Evolutionary conservation across 2,329 filamentous ascomycete genomes (phyloP), one percentile per base, ranked within the genome.

Genomic region (Scytalidium sp.): DNA sequence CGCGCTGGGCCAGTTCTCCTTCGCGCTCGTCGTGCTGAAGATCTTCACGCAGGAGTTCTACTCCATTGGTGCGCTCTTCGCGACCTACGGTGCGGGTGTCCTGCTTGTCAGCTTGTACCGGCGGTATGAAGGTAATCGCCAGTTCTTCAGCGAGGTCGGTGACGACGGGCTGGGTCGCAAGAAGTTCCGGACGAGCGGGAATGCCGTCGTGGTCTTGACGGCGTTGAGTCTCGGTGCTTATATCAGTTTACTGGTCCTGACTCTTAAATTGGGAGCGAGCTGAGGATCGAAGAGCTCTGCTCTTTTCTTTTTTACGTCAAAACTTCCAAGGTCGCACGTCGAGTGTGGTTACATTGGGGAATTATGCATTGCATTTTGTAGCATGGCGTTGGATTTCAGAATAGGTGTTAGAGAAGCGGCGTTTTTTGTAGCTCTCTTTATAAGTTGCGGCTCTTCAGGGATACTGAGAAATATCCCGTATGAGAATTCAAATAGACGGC

Each of bases 31-130:
- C 55, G 89, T 99, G 46, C 83, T 96, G 59, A 96, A 95, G 73
- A 95, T 99, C 69, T 97, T 99, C 74, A 97, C 91, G 8, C 81
- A 85, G 46, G 94, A 97, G 66, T 97, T 99, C 75, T 97, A 97
- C 71, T 84, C 87, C 59, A 96, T 97, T 55, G 94, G 94, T n/a
- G 94, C 94, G 6, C 77, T 99, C 25, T 97, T 97, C 66, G 92
- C 94, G 41, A 85, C 90, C 44, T 97, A 97, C 64, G 94, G 93
- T 11, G 84, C 86, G 3, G 89, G 90, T 6, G 81, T 99, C 43
- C 75, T 97, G 64, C 76, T 89, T 21, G 90, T 95, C 52, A 88
- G 90, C 60, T 75, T 90, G 47, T 95, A 95, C 70, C 81, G 94
- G 50, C 84, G 94, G 47, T 89, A 92, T 64, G 89, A 97, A 70